Percentiles rank a stretch among this genome's conserved stretches.
Evolutionary conservation across 352 stramenopile genomes (phyloP).

Genomic region (Phytophthora pluvialis): DNA sequence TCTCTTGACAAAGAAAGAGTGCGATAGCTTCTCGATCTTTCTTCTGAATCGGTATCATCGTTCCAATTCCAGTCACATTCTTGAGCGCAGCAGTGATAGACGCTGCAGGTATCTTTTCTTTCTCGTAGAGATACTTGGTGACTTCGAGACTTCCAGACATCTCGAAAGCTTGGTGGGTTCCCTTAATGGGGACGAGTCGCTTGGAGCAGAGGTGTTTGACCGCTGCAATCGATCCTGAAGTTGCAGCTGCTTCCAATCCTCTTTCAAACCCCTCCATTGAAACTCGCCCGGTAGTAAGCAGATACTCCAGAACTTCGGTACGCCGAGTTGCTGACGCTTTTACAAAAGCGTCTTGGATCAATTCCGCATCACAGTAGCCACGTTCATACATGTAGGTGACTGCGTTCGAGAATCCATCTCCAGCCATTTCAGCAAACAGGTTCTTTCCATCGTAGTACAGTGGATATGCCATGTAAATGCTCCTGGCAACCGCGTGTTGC

Average conservation of each 20-base stretch:
- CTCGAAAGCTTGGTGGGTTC: background rate
- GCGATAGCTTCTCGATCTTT: background rate
- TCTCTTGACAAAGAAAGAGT: background rate
- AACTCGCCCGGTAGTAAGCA: background rate
- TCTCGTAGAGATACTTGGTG: background rate
- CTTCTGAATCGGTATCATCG: background rate
- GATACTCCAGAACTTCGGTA: background rate
- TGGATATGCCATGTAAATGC: background rate
- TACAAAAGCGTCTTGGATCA: background rate
- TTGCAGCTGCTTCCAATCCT: background rate
- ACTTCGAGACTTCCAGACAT: background rate
- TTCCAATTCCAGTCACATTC: constrained; percentile 2
- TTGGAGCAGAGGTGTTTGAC: background rate
- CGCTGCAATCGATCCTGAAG: background rate
- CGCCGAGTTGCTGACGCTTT: background rate
- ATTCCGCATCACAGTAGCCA: background rate
- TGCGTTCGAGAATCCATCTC: background rate
- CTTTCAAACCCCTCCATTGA: background rate
- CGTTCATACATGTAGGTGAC: constrained; percentile 11
- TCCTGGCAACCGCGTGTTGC: background rate
- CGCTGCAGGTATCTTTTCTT: background rate
- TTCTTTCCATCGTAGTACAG: background rate
- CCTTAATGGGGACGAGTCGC: background rate
- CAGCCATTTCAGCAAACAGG: constrained; percentile 3
- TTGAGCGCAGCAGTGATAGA: background rate